Conservation (phyloP, 1,139 yeast genomes). For the Hyphopichia khmerensis region DNA sequence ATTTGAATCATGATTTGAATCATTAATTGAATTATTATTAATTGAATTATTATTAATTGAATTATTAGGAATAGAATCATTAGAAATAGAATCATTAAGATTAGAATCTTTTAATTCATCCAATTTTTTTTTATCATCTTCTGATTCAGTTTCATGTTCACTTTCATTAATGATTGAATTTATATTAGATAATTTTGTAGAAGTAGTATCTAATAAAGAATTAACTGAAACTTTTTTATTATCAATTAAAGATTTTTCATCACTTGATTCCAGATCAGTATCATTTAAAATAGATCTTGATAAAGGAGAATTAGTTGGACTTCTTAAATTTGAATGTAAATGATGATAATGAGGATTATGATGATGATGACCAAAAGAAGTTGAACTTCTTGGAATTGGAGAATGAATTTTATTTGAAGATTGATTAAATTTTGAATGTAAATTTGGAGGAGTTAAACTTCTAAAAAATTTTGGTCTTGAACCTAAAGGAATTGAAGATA, state of each 20-base stretch:
- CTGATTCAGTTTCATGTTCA: slow-evolving; percentile 5
- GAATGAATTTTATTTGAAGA: slow-evolving; percentile 7
- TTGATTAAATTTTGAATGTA: slow-evolving; percentile 6
- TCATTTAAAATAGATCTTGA: slow-evolving; percentile 7
- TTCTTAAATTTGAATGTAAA: slow-evolving; percentile 2
- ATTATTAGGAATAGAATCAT: too few species aligned
- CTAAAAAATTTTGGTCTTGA: slow-evolving; percentile 4
- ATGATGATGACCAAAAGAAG: slow-evolving; percentile 4
- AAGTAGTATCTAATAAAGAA: slow-evolving; percentile 21
- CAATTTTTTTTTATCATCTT: neutral
- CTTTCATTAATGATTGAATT: slow-evolving; percentile 9
- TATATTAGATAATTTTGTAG: slow-evolving; percentile 7
- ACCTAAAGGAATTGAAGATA: slow-evolving; percentile 4
- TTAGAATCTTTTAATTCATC: neutral
- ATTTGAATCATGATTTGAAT: too few species aligned
- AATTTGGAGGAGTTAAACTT: slow-evolving; percentile 15
- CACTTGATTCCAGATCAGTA: neutral
- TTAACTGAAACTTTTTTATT: slow-evolving; percentile 29
- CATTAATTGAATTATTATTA: too few species aligned
- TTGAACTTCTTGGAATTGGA: slow-evolving; percentile 17
- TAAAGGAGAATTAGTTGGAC: slow-evolving; percentile 5
- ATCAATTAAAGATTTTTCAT: neutral
- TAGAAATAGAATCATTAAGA: too few species aligned
- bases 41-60: too few species aligned
- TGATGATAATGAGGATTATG: neutral